A percentile compares a stretch with the other conserved stretches of the same genome.
Conservation (phyloP, 371 early-diverging fungal species). For the Batkoa obscura region DNA sequence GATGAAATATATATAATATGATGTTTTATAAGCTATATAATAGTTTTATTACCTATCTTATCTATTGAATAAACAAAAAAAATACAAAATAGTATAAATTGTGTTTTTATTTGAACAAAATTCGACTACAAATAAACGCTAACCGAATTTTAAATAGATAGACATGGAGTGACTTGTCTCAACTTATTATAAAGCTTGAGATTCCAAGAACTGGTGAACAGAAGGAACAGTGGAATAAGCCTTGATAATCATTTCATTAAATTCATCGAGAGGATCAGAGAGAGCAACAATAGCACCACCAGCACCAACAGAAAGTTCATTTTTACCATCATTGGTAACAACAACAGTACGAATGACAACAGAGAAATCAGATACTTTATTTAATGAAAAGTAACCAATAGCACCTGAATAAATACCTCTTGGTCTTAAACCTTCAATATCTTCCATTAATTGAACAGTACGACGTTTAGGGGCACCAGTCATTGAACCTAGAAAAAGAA, state of each 20-base stretch:
- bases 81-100: no score
- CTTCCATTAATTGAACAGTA: conserved; percentile 58
- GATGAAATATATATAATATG: no score
- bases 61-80: no score
- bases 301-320: conserved; percentile 60
- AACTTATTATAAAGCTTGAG: no score
- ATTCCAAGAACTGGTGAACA: no score
- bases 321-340: conserved; percentile 4
- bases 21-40: no score
- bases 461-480: conserved; percentile 92
- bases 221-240: conserved; percentile 38
- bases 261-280: conserved; percentile 69
- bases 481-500: conserved; percentile 63
- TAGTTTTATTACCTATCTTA: no score
- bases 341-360: conserved; percentile 71
- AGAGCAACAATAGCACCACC: conserved; percentile 86
- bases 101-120: no score
- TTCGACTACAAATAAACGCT: no score
- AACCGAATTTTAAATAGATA: no score
- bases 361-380: conserved; percentile 39
- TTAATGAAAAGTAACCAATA: conserved; percentile 66
- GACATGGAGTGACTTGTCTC: no score
- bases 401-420: conserved; percentile 88
- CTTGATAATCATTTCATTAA: conserved; percentile 53
- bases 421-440: conserved; percentile 37